Conservation (phyloP, 129 eudicot species). For the Rutidosis leptorrhynchoides region DNA sequence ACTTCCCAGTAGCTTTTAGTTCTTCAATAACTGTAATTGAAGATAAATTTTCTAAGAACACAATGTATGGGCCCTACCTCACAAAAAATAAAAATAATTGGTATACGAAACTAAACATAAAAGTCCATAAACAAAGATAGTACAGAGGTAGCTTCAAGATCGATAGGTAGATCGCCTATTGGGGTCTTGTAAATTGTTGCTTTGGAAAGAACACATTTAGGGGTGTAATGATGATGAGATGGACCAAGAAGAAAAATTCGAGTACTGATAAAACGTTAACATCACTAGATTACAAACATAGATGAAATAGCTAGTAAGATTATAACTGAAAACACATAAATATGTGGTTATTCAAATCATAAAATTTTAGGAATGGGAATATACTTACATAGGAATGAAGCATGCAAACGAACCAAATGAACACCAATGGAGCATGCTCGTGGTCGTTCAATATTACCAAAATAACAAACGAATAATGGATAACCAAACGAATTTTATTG, state of each 20-base stretch:
- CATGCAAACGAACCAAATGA: no score
- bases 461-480: no score
- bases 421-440: no score
- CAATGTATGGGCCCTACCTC: not conserved
- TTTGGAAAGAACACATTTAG: conserved; percentile 80
- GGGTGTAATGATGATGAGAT: conserved; percentile 94
- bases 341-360: not conserved
- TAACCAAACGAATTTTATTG: no score
- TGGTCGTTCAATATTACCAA: no score
- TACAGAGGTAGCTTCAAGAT: conserved; percentile 63
- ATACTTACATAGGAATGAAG: no score
- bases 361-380: not conserved
- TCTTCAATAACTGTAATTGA: conserved; percentile 61
- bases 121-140: conserved; percentile 5
- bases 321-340: not conserved
- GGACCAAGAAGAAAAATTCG: conserved; percentile 95
- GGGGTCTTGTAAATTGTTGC: conserved; percentile 90
- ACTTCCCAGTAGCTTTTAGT: conserved; percentile 81
- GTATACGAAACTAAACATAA: not conserved
- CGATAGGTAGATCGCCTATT: conserved; percentile 81
- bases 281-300: conserved; percentile 17
- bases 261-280: conserved; percentile 43
- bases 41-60: not conserved
- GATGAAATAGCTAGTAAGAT: not conserved
- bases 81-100: not conserved